These are phyloP conservation scores for Clavispora asparagi DNA, from an alignment of 805 yeast genomes.

Conservation along the genomic window DNA sequence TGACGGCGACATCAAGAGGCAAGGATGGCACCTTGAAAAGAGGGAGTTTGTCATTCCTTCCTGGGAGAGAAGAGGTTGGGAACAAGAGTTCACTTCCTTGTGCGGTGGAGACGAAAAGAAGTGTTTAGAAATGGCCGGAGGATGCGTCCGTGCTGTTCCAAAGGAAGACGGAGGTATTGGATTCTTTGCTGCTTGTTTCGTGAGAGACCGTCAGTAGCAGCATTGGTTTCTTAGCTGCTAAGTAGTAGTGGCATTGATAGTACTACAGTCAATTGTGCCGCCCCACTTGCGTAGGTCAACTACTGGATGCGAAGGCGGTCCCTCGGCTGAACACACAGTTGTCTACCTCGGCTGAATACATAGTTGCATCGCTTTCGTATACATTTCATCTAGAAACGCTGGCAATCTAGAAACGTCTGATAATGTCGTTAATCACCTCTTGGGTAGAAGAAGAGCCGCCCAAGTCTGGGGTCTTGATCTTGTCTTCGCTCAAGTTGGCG, in stretches of 20 bases:
- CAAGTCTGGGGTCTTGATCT: conserved; percentile 84
- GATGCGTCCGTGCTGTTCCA: conserved; percentile 82
- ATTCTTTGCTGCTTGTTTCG: conserved; percentile 91
- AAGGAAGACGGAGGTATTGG: conserved; percentile 98
- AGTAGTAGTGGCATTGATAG: too few relatives aligned
- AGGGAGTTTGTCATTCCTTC: conserved; percentile 63
- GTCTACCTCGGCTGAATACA: too few relatives aligned
- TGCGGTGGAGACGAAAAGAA: conserved; percentile 40
- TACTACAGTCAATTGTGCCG: too few relatives aligned
- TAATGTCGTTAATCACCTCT: conserved; percentile 80
- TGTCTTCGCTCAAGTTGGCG: conserved; percentile 78
- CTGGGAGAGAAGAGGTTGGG: conserved; percentile 86
- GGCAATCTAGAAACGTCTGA: conserved; percentile 41
- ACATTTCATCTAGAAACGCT: conserved; percentile 24
- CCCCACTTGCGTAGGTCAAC: too few relatives aligned
- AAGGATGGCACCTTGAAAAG: conserved; percentile 71
- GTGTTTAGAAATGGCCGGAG: conserved; percentile 55
- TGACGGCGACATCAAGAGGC: conserved; percentile 55
- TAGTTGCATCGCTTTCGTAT: neutral
- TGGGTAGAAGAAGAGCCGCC: conserved; percentile 88
- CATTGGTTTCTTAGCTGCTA: too few relatives aligned
- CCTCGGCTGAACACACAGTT: too few relatives aligned
- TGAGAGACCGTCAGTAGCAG: conserved; percentile 21
- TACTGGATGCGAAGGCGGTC: too few relatives aligned
- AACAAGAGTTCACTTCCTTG: conserved; percentile 54